A percentile compares a stretch with the other conserved stretches of the same genome.
Conservation (phyloP, 345 rosid species). For the Boechera divaricarpa region DNA sequence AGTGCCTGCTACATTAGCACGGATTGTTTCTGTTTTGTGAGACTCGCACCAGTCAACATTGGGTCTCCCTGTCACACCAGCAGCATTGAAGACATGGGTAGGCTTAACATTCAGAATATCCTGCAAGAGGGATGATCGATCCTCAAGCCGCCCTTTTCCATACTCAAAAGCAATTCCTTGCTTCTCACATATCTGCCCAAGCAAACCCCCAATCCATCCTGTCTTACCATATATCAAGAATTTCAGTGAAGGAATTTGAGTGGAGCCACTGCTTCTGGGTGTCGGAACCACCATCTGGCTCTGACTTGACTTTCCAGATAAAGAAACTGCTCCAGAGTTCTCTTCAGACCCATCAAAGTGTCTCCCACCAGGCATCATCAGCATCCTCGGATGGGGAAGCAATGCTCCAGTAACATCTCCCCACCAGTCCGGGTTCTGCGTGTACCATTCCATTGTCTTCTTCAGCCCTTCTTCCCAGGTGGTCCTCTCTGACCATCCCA, state of each 20-base stretch:
- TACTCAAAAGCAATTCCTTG: slow-evolving; percentile 67
- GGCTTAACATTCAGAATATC: slow-evolving; percentile 64
- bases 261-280: slow-evolving; percentile 41
- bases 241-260: slow-evolving; percentile 51
- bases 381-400: slow-evolving; percentile 89
- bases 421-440: slow-evolving; percentile 86
- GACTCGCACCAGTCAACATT: slow-evolving; percentile 83
- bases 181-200: slow-evolving; percentile 66
- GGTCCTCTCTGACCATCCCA: slow-evolving; percentile 84
- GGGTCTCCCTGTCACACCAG: slow-evolving; percentile 76
- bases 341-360: slow-evolving; percentile 71
- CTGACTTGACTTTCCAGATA: slow-evolving; percentile 51
- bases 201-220: slow-evolving; percentile 78
- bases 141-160: slow-evolving; percentile 57
- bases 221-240: slow-evolving; percentile 74
- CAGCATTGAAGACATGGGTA: slow-evolving; percentile 79
- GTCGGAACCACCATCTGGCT: slow-evolving; percentile 66
- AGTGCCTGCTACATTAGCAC: slow-evolving; percentile 65
- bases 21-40: slow-evolving; percentile 67
- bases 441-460: slow-evolving; percentile 86
- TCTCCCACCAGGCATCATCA: slow-evolving; percentile 88
- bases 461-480: slow-evolving; percentile 82
- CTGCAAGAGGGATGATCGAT: slow-evolving; percentile 58
- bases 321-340: slow-evolving; percentile 49
- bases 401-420: slow-evolving; percentile 85